Evolutionary conservation across 495 filamentous ascomycete species (phyloP), one percentile per base, ranked within the genome.

Genomic region (Podospora didyma): DNA sequence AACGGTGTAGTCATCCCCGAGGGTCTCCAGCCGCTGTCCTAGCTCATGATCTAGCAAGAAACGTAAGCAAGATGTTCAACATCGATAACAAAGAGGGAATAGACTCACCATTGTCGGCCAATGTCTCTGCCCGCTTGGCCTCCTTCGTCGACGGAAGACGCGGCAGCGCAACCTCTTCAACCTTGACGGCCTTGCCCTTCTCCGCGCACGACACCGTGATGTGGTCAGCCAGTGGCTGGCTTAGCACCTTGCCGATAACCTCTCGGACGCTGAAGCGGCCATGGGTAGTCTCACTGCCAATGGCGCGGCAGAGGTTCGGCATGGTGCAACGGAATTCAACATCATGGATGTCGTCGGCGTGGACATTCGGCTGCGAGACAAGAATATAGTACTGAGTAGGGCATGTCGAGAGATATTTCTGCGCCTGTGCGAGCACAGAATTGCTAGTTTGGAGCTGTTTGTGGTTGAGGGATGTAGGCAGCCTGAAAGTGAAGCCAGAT

Each of bases 341-440:
- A 22, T 69, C 62, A 41, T 80, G 79, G 49, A 96, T 74, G 64
- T 86, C 81, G 55, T 75, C 76, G 49, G 84, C 83, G 64, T 89
- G 82, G 39, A 92, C 75, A 52, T 89, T 86, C 3, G 90, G 89
- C 61, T 95, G 90, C 19, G 82, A 83, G 52, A 93, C 82, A 59
- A 97, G 72, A 66, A 96, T 74, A 77, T 96, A 97, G 44, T 81
- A 82, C 31, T 87, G 80, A 3, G 89, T 90, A 1, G 84, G 82
- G 69, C 91, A 96, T n/a, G 65, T 64, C 11, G 73, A 74, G 26
- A 97, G 81, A 24, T 81, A 60, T 24, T 71, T 52, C 59, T 77
- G 71, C 9, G 74, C 67, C 5, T 66, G 57, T 16, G 61, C 49
- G 22, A 80, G 49, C 17, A 83, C 71, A 11, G 72, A 58, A 22